Conservation (phyloP, 768 basidiomycete species). For the Pulveroboletus sp. region DNA sequence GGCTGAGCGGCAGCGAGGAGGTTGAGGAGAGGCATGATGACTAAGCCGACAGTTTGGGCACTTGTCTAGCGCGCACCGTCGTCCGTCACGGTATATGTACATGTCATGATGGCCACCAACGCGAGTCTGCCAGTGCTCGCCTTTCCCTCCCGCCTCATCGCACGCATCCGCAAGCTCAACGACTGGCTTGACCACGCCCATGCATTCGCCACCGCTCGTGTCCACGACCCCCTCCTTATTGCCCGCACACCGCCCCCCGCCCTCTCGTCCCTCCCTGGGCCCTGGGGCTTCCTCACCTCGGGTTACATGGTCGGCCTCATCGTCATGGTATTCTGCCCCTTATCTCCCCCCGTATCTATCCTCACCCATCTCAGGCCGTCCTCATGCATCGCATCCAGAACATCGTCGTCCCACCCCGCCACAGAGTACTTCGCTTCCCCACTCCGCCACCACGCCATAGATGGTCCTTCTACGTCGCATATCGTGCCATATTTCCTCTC, state of each 20-base stretch:
- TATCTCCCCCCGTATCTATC: background rate
- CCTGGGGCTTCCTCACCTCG: conserved; percentile 70
- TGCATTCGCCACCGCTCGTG: background rate
- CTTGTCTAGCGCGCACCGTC: no score
- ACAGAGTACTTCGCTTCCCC: conserved; percentile 10
- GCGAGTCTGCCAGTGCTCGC: background rate
- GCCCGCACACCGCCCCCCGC: background rate
- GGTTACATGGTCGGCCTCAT: conserved; percentile 66
- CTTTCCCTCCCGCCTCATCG: background rate
- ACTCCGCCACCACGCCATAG: conserved; percentile 25
- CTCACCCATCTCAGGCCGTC: conserved; percentile 44
- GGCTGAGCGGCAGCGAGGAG: conserved; percentile 42
- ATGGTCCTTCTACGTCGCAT: conserved; percentile 23
- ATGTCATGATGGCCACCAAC: conserved; percentile 1
- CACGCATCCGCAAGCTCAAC: conserved; percentile 31
- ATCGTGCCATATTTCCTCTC: conserved; percentile 52
- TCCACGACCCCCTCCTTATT: background rate
- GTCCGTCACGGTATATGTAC: no score
- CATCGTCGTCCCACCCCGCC: conserved; percentile 63
- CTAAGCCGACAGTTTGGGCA: no score
- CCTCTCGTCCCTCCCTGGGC: conserved; percentile 44
- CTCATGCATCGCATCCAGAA: conserved; percentile 74
- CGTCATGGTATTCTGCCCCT: conserved; percentile 45
- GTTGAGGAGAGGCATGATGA: conserved; percentile 18
- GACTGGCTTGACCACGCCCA: background rate